Evolutionary conservation across 495 filamentous ascomycete species (phyloP).

Genomic region (Lasiosphaeria ovina): DNA sequence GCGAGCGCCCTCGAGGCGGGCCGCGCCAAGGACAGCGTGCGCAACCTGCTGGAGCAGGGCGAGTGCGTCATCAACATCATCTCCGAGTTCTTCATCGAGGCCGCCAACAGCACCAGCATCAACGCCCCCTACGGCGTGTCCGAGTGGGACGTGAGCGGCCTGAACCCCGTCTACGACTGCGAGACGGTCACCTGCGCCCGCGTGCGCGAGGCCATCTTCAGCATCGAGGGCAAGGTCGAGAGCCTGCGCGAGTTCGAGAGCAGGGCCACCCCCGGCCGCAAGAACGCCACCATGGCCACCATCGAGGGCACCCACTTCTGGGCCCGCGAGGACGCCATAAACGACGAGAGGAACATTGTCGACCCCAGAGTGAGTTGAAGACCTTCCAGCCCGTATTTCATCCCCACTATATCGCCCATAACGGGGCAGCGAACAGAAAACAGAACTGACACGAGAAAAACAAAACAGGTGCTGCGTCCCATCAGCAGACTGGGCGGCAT

Average conservation of each 20-base stretch:
- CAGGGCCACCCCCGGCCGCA: slow-evolving; percentile 62
- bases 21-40: slow-evolving; percentile 69
- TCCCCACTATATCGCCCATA: slow-evolving; percentile 11
- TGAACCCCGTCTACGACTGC: slow-evolving; percentile 65
- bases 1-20: slow-evolving; percentile 47
- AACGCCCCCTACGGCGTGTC: slow-evolving; percentile 75
- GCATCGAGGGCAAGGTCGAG: slow-evolving; percentile 75
- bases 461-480: slow-evolving; percentile 61
- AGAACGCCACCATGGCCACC: slow-evolving; percentile 68
- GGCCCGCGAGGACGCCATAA: slow-evolving; percentile 84
- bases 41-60: slow-evolving; percentile 64
- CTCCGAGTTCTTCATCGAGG: slow-evolving; percentile 79
- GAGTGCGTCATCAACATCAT: slow-evolving; percentile 90
- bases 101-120: slow-evolving; percentile 75
- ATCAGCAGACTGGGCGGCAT: slow-evolving; percentile 82
- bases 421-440: neutral
- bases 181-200: slow-evolving; percentile 66
- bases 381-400: slow-evolving; percentile 2
- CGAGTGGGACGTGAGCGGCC: slow-evolving; percentile 78
- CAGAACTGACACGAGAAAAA: neutral
- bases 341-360: slow-evolving; percentile 68
- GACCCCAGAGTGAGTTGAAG: slow-evolving; percentile 52
- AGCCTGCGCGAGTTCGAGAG: slow-evolving; percentile 74
- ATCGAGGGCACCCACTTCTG: slow-evolving; percentile 87
- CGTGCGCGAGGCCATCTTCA: slow-evolving; percentile 78